phyloP scores from a whole-genome alignment of 2,329 filamentous ascomycete genomes.

The Penicillium oxalicum region DNA sequence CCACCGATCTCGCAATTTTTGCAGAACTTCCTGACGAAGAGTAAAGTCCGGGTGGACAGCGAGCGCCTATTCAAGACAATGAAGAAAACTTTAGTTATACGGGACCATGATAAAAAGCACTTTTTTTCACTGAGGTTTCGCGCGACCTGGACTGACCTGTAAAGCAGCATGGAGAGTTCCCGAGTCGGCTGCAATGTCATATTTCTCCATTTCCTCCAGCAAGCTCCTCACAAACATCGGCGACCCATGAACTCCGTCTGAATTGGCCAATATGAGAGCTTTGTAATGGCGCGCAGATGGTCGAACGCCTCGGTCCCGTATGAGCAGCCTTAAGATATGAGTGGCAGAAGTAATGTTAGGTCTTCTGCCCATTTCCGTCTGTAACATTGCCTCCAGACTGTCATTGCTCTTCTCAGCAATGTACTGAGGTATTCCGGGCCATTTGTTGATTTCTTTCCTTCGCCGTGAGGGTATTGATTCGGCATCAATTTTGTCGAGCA shows the following conservation, averaged over 20 bases:
- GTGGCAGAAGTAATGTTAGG: slow-evolving; percentile 25
- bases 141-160: slow-evolving; percentile 43
- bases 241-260: slow-evolving; percentile 58
- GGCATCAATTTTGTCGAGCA: neutral
- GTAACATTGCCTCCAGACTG: slow-evolving; percentile 27
- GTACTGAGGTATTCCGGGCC: neutral
- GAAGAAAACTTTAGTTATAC: neutral
- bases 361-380: slow-evolving; percentile 18
- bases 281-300: slow-evolving; percentile 54
- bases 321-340: slow-evolving; percentile 33
- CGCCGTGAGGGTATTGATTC: neutral
- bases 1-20: slow-evolving; percentile 62
- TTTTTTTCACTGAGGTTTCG: neutral
- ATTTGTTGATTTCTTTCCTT: neutral
- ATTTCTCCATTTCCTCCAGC: slow-evolving; percentile 64
- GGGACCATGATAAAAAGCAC: neutral
- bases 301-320: slow-evolving; percentile 32
- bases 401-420: neutral
- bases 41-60: slow-evolving; percentile 82
- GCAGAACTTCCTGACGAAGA: slow-evolving; percentile 63
- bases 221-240: slow-evolving; percentile 57
- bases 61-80: slow-evolving; percentile 48
- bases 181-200: slow-evolving; percentile 58
- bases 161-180: slow-evolving; percentile 67
- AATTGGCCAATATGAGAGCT: slow-evolving; percentile 67